Evolutionary conservation across 352 stramenopile species (phyloP).

Genomic region (Phytophthora capsici): DNA sequence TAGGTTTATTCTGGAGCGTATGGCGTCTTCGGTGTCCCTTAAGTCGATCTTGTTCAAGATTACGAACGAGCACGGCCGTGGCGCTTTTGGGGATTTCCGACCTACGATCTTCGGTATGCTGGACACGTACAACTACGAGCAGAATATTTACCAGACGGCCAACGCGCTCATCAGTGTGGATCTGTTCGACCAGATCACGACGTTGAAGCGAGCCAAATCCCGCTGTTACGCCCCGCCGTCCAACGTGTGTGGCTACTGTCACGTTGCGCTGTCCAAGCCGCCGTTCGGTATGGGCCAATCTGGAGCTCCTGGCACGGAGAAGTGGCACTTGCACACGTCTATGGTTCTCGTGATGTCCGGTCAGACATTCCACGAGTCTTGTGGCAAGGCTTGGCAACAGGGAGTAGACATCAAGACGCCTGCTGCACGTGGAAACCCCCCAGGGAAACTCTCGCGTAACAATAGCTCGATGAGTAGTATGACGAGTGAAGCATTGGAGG

Average conservation of each 20-base stretch:
- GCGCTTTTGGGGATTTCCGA: conserved; percentile 94
- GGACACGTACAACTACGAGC: conserved; percentile 93
- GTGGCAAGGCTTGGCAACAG: conserved; percentile 86
- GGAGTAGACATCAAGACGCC: conserved; percentile 67
- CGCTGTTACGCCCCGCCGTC: conserved; percentile 76
- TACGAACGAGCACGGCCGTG: conserved; percentile 93
- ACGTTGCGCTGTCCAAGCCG: conserved; percentile 80
- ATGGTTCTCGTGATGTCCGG: conserved; percentile 84
- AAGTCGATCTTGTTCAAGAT: conserved; percentile 96
- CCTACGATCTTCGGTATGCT: conserved; percentile 95
- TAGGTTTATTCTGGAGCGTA: conserved; percentile 93
- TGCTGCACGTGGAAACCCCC: conserved; percentile 26
- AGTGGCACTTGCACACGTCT: conserved; percentile 86
- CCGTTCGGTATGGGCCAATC: conserved; percentile 88
- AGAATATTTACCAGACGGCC: conserved; percentile 90
- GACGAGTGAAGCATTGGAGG: conserved; percentile 43
- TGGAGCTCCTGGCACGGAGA: conserved; percentile 64
- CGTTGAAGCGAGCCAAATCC: conserved; percentile 76
- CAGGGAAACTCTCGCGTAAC: conserved; percentile 45
- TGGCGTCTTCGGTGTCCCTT: conserved; percentile 94
- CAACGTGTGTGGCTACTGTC: conserved; percentile 82
- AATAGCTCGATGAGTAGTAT: conserved; percentile 54
- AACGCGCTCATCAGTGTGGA: conserved; percentile 86
- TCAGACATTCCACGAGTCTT: conserved; percentile 88
- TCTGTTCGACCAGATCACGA: conserved; percentile 86